Conservation (phyloP, 176 grass and related monocot genomes). For the Carex scoparia region DNA sequence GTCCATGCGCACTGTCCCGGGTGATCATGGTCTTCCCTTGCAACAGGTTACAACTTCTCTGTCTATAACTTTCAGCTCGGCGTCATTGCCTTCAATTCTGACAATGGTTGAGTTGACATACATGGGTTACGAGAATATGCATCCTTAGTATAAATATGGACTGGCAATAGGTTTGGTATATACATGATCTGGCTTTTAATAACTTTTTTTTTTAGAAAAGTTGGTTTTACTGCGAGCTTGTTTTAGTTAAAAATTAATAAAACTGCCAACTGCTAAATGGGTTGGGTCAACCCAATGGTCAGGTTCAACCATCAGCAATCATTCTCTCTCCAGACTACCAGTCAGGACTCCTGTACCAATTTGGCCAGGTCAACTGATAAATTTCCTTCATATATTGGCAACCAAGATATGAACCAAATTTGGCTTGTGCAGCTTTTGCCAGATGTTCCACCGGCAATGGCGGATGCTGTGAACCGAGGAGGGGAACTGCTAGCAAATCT, state of each 20-base stretch:
- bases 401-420: background rate
- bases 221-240: background rate
- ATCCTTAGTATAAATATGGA: background rate
- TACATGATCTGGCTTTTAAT: background rate
- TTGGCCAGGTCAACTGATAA: background rate
- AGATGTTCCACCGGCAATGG: conserved; percentile 92
- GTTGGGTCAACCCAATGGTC: background rate
- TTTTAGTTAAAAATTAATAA: background rate
- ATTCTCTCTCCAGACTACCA: background rate
- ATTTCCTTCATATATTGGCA: background rate
- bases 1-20: conserved; percentile 79
- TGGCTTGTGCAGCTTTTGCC: conserved; percentile 50
- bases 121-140: background rate
- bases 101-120: background rate
- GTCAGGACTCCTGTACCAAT: background rate
- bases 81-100: background rate
- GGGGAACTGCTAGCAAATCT: conserved; percentile 72
- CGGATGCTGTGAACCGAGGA: conserved; percentile 80
- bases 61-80: background rate
- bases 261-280: background rate
- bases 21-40: conserved; percentile 83
- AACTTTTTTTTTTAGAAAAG: background rate
- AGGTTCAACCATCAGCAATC: background rate
- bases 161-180: background rate
- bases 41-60: conserved; percentile 55